phyloP scores from a whole-genome alignment of 371 early-diverging fungal species.

The Zopfochytrium polystomum region DNA sequence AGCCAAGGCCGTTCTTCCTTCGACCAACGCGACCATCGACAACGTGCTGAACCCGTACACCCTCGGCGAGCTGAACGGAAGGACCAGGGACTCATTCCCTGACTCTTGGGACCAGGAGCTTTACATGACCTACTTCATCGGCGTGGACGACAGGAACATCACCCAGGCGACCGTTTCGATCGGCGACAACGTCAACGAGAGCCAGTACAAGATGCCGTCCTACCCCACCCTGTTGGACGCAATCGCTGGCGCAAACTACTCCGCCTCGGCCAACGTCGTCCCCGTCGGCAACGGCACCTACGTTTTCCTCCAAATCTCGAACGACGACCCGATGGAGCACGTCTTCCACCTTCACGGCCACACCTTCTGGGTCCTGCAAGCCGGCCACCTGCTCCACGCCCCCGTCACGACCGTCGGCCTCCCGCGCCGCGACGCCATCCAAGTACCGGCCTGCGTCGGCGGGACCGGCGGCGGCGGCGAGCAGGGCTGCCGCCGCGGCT shows the following conservation, averaged over 20 bases:
- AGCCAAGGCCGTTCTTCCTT: background rate
- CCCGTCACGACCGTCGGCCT: background rate
- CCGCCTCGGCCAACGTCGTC: background rate
- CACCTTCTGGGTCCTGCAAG: slow-evolving; percentile 22
- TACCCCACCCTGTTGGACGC: slow-evolving; percentile 6
- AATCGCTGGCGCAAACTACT: background rate
- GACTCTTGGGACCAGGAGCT: background rate
- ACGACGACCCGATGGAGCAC: slow-evolving; percentile 25
- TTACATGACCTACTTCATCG: background rate
- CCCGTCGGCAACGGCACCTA: slow-evolving; percentile 2
- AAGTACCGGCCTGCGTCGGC: slow-evolving; percentile 18
- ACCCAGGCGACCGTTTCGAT: background rate
- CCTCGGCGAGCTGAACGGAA: slow-evolving; percentile 11
- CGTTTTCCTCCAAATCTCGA: slow-evolving; percentile 13
- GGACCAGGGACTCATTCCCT: background rate
- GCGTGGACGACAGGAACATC: background rate
- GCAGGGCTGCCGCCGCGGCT: slow-evolving; percentile 17
- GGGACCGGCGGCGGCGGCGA: slow-evolving; percentile 13
- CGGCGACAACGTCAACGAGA: too few relatives aligned
- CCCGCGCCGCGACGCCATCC: slow-evolving; percentile 24
- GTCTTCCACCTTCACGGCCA: slow-evolving; percentile 30
- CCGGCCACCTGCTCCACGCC: slow-evolving; percentile 12
- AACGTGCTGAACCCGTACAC: slow-evolving; percentile 6
- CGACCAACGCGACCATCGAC: too few relatives aligned
- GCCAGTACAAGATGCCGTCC: slow-evolving; percentile 9